A percentile compares a stretch with the other conserved stretches of the same genome.
phyloP scores from a whole-genome alignment of 768 basidiomycete species.

The Amanita rubescens region DNA sequence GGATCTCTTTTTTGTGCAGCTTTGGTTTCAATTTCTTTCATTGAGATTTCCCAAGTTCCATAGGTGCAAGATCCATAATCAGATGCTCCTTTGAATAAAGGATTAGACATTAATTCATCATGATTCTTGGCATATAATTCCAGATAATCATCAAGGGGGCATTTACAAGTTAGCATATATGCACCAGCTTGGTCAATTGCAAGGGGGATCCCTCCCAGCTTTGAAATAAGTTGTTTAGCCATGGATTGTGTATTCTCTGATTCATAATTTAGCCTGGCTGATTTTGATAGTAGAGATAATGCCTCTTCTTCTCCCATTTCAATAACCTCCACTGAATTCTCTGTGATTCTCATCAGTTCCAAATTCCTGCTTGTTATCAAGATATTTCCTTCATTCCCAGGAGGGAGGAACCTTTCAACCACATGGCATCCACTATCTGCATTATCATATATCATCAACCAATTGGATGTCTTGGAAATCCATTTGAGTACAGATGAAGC shows the following conservation, averaged over 20 bases:
- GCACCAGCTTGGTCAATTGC: conserved; percentile 15
- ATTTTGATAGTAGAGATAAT: conserved; percentile 10
- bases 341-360: neutral
- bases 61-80: conserved; percentile 13
- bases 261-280: conserved; percentile 4
- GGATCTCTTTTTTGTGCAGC: neutral
- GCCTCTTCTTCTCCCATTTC: conserved; percentile 13
- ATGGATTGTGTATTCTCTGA: neutral
- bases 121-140: conserved; percentile 5
- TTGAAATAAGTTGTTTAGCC: neutral
- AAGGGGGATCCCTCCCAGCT: conserved; percentile 3
- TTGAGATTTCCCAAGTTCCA: conserved; percentile 16
- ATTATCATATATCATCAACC: neutral
- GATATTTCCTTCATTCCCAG: neutral
- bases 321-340: conserved; percentile 5
- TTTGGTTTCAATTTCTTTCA: conserved; percentile 9
- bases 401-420: neutral
- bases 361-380: neutral
- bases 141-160: conserved; percentile 11
- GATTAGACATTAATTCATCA: conserved; percentile 6
- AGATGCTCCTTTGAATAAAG: conserved; percentile 9
- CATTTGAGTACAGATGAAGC: conserved; percentile 3
- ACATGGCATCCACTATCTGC: neutral
- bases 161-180: conserved; percentile 9
- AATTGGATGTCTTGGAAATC: neutral